Base-by-base conservation (phyloP, 306 rosid genomes). In the Styphnolobium japonicum region DNA sequence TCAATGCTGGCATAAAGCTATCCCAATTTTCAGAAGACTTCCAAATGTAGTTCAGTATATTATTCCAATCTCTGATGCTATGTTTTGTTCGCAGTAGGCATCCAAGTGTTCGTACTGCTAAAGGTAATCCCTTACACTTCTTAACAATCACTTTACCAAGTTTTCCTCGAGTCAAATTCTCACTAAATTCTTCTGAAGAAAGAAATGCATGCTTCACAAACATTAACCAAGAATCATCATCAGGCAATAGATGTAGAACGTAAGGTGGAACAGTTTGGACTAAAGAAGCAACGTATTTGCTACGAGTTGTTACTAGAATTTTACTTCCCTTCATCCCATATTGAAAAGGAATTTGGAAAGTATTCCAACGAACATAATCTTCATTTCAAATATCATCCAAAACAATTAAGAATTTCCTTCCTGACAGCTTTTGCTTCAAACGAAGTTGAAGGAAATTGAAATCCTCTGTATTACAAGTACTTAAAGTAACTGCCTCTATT, bases 331-430 rank as follows among this genome's bases (percentile, higher is more conserved):
- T 0, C 3, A 40, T 36, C 4, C 69, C 80, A 8, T 2, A 11
- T 0, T 2, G 2, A 8, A 82, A 40, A 0, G 81, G 42, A 0
- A 3, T n/a, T 5, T 4, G 19, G 19, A 82, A 2, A 11, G 0
- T 12, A n/a, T 2, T 16, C 82, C 86, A 76, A 0, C 34, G 6
- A 0, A 0, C 0, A 0, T 19, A 70, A 15, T 15, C 21, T 2
- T n/a, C 80, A 21, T 51, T 22, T 82, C 86, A 82, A 5, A 82
- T 10, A 19, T 82, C 81, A 3, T 75, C 85, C 0, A 82, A 19
- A 25, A 75, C 29, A 18, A 76, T 3, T 4, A 82, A 12, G 2
- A 76, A 81, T 27, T 1, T 75, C 0, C 67, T 75, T 0, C 73
- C 66, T 0, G 10, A 0, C 1, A 82, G 25, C 15, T 21, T 43